Conservation (phyloP, 2,329 filamentous ascomycete species). For the Talaromyces islandicus region DNA sequence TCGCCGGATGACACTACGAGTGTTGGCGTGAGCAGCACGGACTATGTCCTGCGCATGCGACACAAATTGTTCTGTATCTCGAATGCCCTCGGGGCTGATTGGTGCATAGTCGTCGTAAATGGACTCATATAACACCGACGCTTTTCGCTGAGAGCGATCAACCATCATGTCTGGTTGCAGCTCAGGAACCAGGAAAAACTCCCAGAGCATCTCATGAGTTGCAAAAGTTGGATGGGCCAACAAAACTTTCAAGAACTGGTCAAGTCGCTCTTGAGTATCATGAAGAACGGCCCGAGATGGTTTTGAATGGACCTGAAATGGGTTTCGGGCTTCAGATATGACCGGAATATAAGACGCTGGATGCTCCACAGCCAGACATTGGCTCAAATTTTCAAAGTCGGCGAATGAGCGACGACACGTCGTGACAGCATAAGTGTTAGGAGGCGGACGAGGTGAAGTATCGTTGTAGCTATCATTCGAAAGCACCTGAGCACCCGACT, state of each 20-base stretch:
- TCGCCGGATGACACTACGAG: constrained; percentile 73
- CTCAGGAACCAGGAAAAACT: constrained; percentile 96
- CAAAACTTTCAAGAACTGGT: constrained; percentile 82
- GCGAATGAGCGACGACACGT: constrained; percentile 81
- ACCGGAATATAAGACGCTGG: constrained; percentile 92
- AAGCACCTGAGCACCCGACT: constrained; percentile 72
- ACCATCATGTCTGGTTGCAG: constrained; percentile 86
- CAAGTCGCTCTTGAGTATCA: constrained; percentile 78
- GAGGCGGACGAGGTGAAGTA: constrained; percentile 39
- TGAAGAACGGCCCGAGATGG: constrained; percentile 81
- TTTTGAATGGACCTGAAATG: constrained; percentile 88
- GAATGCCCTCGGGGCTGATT: constrained; percentile 61
- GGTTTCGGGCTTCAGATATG: constrained; percentile 70
- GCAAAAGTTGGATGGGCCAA: constrained; percentile 86
- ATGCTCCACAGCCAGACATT: constrained; percentile 78
- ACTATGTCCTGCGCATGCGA: constrained; percentile 87
- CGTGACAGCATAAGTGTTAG: constrained; percentile 77
- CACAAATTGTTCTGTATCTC: constrained; percentile 89
- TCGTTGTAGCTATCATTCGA: constrained; percentile 39
- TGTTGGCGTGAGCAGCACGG: constrained; percentile 74
- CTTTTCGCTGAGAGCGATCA: constrained; percentile 80
- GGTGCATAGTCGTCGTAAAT: constrained; percentile 86
- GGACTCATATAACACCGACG: constrained; percentile 72
- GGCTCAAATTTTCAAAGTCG: constrained; percentile 87
- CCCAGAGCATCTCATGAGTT: constrained; percentile 97